Base-by-base conservation (phyloP, 768 basidiomycete genomes). In the Tricholoma sp. region DNA sequence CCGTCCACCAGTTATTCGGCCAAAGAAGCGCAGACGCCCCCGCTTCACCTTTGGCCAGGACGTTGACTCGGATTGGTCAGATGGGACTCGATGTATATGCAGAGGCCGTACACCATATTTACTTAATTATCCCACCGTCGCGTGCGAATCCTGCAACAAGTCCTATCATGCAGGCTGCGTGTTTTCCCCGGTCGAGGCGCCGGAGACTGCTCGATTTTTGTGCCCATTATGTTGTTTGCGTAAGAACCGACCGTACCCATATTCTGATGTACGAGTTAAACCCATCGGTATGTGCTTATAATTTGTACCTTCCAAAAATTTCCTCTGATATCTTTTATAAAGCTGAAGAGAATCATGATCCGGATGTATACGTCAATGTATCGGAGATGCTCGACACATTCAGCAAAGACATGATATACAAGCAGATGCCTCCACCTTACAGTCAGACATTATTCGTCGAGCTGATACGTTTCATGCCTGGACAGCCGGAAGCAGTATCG, bases 31-130 rank as follows among this genome's bases (percentile, higher is more conserved):
- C 41, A 73, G 79, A 57, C 74, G 77, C 24, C 76, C 76, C 16
- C 83, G 80, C 43, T 88, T 92, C 61, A 80, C 76, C 6, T 91
- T 92, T 63, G 86, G 88, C 14, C 88, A 88, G 65, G 90, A 92
- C 64, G 69, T 84, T 37, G 89, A 91, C 66, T 70, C 76, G 27
- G 86, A 91, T 63, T 89, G 87, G 82, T 61, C 70, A 5, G 90
- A 92, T 64, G 82, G 82, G 31, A 91, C 89, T 24, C 81, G 89
- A 24, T 92, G 90, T 71, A 87, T 92, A 57, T 92, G 90, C 68
- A 76, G 90, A 50, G 89, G 88, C 14, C 79, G 82, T 29, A 87
- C 83, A 3, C 64, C 71, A 7, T 86, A 84, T 68, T 70, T 86
- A 27, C 71, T 84, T 54, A 74, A 79, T 59, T 85, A 83, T 64